A percentile compares a stretch with the other conserved stretches of the same genome.
Evolutionary conservation across 106 monocot species (phyloP).

Genomic region (Agapanthus africanus): DNA sequence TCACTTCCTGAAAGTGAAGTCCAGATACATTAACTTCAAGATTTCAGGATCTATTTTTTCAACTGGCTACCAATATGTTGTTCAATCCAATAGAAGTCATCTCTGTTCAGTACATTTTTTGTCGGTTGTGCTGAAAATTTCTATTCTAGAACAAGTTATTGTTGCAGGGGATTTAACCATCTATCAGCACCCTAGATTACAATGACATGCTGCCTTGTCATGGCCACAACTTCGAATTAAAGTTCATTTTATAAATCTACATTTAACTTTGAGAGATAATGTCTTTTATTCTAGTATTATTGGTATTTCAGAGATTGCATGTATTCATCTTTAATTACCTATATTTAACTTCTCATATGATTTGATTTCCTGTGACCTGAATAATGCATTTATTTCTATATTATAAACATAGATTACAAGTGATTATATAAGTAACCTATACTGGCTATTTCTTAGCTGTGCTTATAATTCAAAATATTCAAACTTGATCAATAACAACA

Average conservation of each 20-base stretch:
- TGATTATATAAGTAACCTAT: background rate
- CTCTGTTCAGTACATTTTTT: too few species aligned
- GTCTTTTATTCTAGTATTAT: background rate
- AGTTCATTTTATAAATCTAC: too few species aligned
- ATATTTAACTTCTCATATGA: too few species aligned
- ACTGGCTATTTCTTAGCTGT: background rate
- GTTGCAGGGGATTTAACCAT: too few species aligned
- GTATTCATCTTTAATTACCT: too few species aligned
- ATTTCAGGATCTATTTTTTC: conserved; percentile 3
- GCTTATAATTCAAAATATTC: background rate
- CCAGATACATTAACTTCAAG: background rate
- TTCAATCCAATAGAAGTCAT: background rate
- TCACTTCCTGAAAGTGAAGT: background rate
- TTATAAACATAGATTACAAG: too few species aligned
- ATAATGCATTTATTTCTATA: too few species aligned
- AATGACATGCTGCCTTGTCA: background rate
- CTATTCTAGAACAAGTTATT: background rate
- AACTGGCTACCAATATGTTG: background rate
- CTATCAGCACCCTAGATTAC: background rate
- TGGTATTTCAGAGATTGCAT: background rate
- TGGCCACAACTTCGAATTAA: background rate
- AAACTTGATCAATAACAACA: background rate
- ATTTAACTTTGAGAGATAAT: background rate
- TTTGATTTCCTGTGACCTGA: too few species aligned
- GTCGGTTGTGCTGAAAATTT: background rate